Evolutionary conservation across 2,329 filamentous ascomycete species (phyloP).

Genomic region (Didymella pomorum): DNA sequence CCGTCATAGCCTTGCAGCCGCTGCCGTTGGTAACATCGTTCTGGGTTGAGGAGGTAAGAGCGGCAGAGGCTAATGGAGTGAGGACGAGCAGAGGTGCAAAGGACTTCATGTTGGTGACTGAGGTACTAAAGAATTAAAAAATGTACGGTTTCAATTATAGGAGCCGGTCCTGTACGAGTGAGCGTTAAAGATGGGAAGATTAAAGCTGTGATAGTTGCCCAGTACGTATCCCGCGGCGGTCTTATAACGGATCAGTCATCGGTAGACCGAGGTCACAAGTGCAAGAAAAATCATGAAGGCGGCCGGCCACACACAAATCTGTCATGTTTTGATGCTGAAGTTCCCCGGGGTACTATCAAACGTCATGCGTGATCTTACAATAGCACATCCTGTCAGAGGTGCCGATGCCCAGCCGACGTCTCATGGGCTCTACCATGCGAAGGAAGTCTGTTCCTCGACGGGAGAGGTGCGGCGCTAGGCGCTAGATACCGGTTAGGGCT

Average conservation of each 20-base stretch:
- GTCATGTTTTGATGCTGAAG: conserved; percentile 26
- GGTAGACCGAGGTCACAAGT: conserved; percentile 3
- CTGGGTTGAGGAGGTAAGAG: conserved; percentile 33
- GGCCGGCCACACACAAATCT: conserved; percentile 1
- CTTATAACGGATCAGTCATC: conserved; percentile 8
- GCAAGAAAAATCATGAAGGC: conserved; percentile 4
- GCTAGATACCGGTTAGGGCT: conserved; percentile 19
- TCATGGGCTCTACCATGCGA: conserved; percentile 16
- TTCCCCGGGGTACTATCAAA: conserved; percentile 18
- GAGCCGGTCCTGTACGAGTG: conserved; percentile 5
- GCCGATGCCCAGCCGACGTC: conserved; percentile 2
- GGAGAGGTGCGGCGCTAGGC: conserved; percentile 7
- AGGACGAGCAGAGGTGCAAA: conserved; percentile 24
- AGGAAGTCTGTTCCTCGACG: conserved; percentile 10
- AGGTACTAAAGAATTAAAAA: conserved; percentile 4
- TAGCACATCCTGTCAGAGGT: conserved; percentile 13
- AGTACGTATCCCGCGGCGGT: background rate
- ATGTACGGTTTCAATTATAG: background rate
- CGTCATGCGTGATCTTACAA: conserved; percentile 27
- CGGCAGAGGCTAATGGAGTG: conserved; percentile 24
- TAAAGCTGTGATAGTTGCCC: background rate
- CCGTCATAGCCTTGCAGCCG: conserved; percentile 58
- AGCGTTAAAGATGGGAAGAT: background rate
- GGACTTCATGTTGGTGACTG: conserved; percentile 24
- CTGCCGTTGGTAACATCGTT: conserved; percentile 40